Base-by-base conservation (phyloP, 2,329 filamentous ascomycete genomes). In the Achaetomium macrosporum region DNA sequence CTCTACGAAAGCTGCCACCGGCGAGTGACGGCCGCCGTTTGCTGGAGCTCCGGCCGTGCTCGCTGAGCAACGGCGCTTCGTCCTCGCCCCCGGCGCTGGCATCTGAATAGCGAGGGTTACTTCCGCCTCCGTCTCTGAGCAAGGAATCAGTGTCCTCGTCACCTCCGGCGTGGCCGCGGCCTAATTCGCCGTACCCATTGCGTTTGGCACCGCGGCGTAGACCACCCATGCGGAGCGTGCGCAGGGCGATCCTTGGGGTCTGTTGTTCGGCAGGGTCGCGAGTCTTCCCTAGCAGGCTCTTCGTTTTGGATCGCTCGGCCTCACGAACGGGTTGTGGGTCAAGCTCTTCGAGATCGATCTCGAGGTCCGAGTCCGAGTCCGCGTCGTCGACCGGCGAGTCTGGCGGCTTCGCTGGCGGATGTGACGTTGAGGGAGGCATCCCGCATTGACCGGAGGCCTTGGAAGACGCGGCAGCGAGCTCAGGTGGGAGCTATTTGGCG, bases 281-380 rank as follows among this genome's bases (percentile, higher is more conserved):
- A 63, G 83, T 77, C 57, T 82, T 75, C 63, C 84, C 79, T 50
- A 66, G 56, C 19, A 68, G 63, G 31, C 63, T 63, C 46, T 64
- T 61, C 47, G 55, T 59, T 56, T 55, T 59, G 45, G 66, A 62
- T 54, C 60, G 68, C 64, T 61, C 66, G 63, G 59, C 66, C n/a
- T 72, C 71, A 54, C 66, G 62, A 33, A 65, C 64, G 17, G 66
- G 67, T 53, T 66, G 66, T 51, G 88, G 87, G 66, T 91, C 87
- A 60, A 93, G 83, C 74, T 92, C 88, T 64, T 89, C 79, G 61
- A 90, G 78, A 63, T 91, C 86, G 64, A 93, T 76, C 58, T 88
- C 85, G 61, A 85, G 81, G 67, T 92, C 87, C 57, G 85, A 88
- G 67, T 91, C 87, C 66, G 84, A 88, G 66, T 90, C 87, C 66